Conservation (phyloP, 2,329 filamentous ascomycete species). For the Colletotrichum costaricense region DNA sequence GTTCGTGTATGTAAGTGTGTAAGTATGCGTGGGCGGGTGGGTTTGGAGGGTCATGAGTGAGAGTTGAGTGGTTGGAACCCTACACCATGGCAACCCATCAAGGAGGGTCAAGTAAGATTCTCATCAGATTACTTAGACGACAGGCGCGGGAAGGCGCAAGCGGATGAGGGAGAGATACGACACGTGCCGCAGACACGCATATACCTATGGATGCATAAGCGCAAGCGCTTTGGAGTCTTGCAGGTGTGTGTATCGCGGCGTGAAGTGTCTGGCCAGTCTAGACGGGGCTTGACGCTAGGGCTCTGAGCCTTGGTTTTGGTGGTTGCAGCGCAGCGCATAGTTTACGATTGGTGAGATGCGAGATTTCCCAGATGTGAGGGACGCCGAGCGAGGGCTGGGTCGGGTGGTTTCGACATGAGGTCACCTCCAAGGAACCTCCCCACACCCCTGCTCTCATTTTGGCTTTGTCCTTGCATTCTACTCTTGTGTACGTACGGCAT, state of each 20-base stretch:
- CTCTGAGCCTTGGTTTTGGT: background rate
- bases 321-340: background rate
- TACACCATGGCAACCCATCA: background rate
- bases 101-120: slow-evolving; percentile 14
- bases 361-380: background rate
- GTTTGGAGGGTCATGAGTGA: background rate
- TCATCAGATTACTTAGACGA: slow-evolving; percentile 3
- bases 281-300: slow-evolving; percentile 20
- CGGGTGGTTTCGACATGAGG: background rate
- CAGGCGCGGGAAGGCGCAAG: slow-evolving; percentile 27
- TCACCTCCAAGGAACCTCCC: background rate
- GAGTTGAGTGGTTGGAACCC: background rate
- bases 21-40: background rate
- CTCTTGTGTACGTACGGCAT: too few species aligned
- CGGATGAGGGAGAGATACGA: background rate
- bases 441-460: too few species aligned
- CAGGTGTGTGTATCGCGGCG: background rate
- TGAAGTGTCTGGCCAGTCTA: background rate
- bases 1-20: background rate
- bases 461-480: too few species aligned
- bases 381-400: too few species aligned
- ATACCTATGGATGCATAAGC: background rate
- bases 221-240: slow-evolving; percentile 5
- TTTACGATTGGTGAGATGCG: background rate
- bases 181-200: background rate